Evolutionary conservation across 2,329 filamentous ascomycete genomes (phyloP), one percentile per base, ranked within the genome.

Genomic region (Botrytis cinerea): DNA sequence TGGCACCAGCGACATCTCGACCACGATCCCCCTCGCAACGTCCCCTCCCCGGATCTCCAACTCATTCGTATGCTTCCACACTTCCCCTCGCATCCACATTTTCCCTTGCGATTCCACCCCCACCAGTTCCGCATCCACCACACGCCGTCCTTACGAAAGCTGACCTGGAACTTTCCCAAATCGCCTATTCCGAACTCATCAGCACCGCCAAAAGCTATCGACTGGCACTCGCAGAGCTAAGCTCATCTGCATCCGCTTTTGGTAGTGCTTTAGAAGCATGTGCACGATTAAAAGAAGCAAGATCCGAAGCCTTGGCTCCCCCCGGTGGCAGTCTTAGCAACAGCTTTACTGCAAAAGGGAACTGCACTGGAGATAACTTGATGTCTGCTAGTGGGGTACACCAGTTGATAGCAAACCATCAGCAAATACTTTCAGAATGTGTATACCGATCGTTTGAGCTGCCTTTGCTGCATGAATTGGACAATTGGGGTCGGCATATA

Each of bases 391-490:
- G 88, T 48, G 90, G 90, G 51, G 85, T 92, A 59, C 90, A 92
- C 80, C 89, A 92, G 78, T 85, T 92, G 32, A 84, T 91, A 73
- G 90, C 90, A 63, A 92, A 92, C 82, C 90, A 92, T 83, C 88
- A 91, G 80, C 89, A 91, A 79, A 92, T 92, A 77, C 85, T 92
- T 5, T 88, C 86, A 76, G 90, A 92, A 82, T 91, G 89, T 0
- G 88, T 92, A 14, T 92, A 92, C 81, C 85, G 90, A 72, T 86
- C 85, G 74, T 92, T 92, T 80, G 90, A 92, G 81, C 89, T 92
- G 54, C 90, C 90, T 6, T 83, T 92, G 35, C 84, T 92, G n/a
- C 89, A 91, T 82, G 90, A 92, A 82, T 84, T 92, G 45, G 90
- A 92, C 81, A 86, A 86, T 75, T 92, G 90, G 89, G 86, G 86